Evolutionary conservation across 208 protist genomes (phyloP).

Genomic region (Trypanosomatidae sp.): DNA sequence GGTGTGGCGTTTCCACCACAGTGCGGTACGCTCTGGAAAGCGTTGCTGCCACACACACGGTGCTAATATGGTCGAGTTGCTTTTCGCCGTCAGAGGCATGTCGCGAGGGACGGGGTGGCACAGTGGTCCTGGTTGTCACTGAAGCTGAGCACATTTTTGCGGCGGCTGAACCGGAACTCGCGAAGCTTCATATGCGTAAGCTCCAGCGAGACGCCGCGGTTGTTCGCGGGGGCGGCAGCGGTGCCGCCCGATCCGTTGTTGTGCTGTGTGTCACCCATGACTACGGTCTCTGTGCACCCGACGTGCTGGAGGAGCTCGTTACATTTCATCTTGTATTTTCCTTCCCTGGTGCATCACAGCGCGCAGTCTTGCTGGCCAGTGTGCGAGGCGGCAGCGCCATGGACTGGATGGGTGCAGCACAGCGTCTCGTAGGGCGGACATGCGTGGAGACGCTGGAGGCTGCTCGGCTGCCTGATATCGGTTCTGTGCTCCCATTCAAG

Average conservation of each 20-base stretch:
- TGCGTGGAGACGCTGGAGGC: conserved; percentile 49
- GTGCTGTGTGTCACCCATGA: conserved; percentile 47
- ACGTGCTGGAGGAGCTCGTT: conserved; percentile 49
- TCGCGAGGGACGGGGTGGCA: conserved; percentile 12
- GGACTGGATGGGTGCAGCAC: conserved; percentile 45
- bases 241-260: conserved; percentile 33
- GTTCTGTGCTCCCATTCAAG: conserved; percentile 39
- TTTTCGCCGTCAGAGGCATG: conserved; percentile 14
- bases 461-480: conserved; percentile 20
- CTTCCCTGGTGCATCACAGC: conserved; percentile 37
- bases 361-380: conserved; percentile 53
- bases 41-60: conserved; percentile 4
- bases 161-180: conserved; percentile 41
- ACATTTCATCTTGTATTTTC: conserved; percentile 39
- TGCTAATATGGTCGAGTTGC: conserved; percentile 44
- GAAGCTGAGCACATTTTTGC: conserved; percentile 47
- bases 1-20: conserved; percentile 49
- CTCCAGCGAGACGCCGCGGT: conserved; percentile 27
- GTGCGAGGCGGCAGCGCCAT: conserved; percentile 30
- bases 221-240: conserved; percentile 25
- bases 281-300: conserved; percentile 23
- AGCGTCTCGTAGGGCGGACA: conserved; percentile 59
- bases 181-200: conserved; percentile 28
- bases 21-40: conserved; percentile 31
- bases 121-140: conserved; percentile 37